phyloP scores from a whole-genome alignment of 2,329 filamentous ascomycete genomes.

The Fusarium falciforme region DNA sequence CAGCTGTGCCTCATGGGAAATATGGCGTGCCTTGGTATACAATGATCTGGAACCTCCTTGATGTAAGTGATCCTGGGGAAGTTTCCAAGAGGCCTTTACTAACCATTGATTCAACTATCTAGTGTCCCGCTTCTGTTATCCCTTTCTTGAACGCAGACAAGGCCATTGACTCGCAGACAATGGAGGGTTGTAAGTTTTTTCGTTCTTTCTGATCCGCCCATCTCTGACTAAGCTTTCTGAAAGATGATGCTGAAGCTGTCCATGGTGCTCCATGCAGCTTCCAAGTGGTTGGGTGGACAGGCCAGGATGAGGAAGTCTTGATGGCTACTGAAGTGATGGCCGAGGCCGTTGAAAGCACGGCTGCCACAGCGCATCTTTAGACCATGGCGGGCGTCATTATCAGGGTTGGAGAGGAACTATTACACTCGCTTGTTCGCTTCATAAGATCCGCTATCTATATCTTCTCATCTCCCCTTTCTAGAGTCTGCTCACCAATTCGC shows the following conservation, averaged over 20 bases:
- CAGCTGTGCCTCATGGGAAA: neutral
- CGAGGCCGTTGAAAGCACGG: neutral
- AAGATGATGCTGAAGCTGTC: neutral
- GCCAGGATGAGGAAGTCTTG: neutral
- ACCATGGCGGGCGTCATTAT: no score
- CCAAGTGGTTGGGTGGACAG: neutral
- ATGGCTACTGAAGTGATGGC: neutral
- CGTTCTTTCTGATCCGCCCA: fast-evolving
- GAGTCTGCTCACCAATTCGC: slow-evolving; percentile 17
- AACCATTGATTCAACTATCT: neutral
- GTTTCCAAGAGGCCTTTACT: neutral
- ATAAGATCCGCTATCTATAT: neutral
- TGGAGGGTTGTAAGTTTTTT: neutral
- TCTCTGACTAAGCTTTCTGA: neutral
- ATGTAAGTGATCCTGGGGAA: neutral
- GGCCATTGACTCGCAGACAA: neutral
- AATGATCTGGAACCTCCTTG: neutral
- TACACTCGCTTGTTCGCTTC: neutral
- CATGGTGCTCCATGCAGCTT: neutral
- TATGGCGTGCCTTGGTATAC: neutral
- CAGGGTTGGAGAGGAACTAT: neutral
- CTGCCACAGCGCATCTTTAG: neutral
- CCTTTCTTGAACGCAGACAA: neutral
- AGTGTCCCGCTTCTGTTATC: neutral
- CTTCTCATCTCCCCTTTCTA: neutral